phyloP scores from a whole-genome alignment of 208 protist species.

The Sergeia podlipaevii region DNA sequence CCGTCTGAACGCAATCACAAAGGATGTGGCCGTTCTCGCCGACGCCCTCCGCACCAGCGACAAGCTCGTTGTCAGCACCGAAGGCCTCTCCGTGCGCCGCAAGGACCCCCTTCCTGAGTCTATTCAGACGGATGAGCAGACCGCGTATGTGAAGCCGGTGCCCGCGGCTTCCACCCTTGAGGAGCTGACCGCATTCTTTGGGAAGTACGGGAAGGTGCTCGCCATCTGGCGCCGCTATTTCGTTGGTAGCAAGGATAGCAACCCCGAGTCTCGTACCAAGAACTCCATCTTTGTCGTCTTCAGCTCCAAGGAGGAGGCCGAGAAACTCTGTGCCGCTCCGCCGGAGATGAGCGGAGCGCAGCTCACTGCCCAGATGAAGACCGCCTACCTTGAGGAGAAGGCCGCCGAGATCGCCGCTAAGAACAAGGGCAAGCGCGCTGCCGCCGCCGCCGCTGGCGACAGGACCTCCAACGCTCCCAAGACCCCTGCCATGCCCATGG shows the following conservation, averaged over 20 bases:
- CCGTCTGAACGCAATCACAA: slow-evolving; percentile 72
- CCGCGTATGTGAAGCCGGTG: slow-evolving; percentile 84
- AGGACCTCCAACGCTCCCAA: too few relatives aligned
- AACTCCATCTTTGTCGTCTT: slow-evolving; percentile 87
- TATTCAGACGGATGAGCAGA: slow-evolving; percentile 84
- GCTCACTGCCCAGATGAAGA: slow-evolving; percentile 80
- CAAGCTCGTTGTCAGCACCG: slow-evolving; percentile 56
- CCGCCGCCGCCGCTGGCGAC: slow-evolving; percentile 2
- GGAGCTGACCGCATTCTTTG: slow-evolving; percentile 76
- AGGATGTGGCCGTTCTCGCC: slow-evolving; percentile 58
- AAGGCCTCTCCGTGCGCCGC: slow-evolving; percentile 70
- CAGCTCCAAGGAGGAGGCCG: slow-evolving; percentile 50
- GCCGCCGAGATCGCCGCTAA: slow-evolving; percentile 56
- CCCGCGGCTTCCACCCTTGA: slow-evolving; percentile 69
- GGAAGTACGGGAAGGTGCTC: slow-evolving; percentile 61
- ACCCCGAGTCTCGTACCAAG: slow-evolving; percentile 59
- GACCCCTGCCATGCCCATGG: slow-evolving; percentile 72
- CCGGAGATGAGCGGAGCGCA: slow-evolving; percentile 62
- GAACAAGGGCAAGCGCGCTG: neutral
- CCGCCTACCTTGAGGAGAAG: slow-evolving; percentile 69
- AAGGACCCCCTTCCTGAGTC: slow-evolving; percentile 76
- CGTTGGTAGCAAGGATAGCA: slow-evolving; percentile 49
- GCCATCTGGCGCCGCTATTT: slow-evolving; percentile 88
- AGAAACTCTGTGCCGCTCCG: slow-evolving; percentile 55
- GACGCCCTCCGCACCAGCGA: slow-evolving; percentile 58